phyloP scores from a whole-genome alignment of 495 filamentous ascomycete species.

The Paragyromitra xinjiangensis region DNA sequence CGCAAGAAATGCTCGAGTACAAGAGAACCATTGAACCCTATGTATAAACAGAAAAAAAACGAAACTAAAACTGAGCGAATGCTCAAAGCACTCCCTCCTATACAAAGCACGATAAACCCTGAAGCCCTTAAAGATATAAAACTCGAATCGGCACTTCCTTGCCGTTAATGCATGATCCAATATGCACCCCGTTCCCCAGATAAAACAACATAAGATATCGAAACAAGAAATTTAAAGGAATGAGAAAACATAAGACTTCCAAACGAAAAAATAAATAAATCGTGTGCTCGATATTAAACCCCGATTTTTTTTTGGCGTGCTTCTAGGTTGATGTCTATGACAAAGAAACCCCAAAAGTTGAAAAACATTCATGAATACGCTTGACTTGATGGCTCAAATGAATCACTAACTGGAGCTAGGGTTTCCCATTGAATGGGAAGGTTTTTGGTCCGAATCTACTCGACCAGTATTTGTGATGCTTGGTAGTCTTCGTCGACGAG shows the following conservation, averaged over 20 bases:
- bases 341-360: constrained; percentile 38
- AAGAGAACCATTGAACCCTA: constrained; percentile 44
- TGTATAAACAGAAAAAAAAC: constrained; percentile 44
- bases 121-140: constrained; percentile 36
- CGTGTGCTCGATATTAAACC: constrained; percentile 41
- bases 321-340: constrained; percentile 48
- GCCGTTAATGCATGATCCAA: constrained; percentile 52
- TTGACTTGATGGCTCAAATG: not conserved
- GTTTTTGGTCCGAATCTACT: constrained; percentile 46
- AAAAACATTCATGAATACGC: constrained; percentile 26
- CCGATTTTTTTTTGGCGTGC: constrained; percentile 28
- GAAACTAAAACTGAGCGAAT: constrained; percentile 42
- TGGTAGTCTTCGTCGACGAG: constrained; percentile 79
- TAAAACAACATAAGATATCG: constrained; percentile 48
- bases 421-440: constrained; percentile 43
- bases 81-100: constrained; percentile 24
- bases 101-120: constrained; percentile 40
- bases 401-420: constrained; percentile 27
- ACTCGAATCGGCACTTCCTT: constrained; percentile 35
- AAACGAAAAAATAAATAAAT: constrained; percentile 10
- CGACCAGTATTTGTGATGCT: constrained; percentile 49
- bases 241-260: constrained; percentile 8
- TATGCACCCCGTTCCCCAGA: constrained; percentile 50
- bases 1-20: constrained; percentile 32
- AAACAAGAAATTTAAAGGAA: constrained; percentile 38